These are phyloP conservation scores for Candida easanensis DNA, from an alignment of 805 yeast species.

Conservation along the genomic window DNA sequence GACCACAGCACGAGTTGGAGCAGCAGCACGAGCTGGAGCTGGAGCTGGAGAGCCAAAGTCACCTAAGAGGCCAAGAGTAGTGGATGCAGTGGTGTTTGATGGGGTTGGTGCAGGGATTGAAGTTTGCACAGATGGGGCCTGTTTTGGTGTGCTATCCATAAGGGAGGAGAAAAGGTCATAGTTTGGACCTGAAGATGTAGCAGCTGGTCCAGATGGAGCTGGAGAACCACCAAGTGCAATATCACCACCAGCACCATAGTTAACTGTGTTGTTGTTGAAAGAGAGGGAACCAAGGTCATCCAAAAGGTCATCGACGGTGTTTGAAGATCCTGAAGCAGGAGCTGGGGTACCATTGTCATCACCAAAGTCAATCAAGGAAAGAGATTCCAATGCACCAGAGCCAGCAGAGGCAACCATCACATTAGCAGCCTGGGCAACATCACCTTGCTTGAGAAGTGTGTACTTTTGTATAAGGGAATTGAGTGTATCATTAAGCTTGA, in stretches of 20 bases:
- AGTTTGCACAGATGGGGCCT: constrained; percentile 13
- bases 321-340: constrained; percentile 12
- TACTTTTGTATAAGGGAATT: constrained; percentile 67
- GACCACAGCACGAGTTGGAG: constrained; percentile 30
- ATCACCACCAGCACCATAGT: constrained; percentile 53
- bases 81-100: constrained; percentile 6
- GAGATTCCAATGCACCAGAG: constrained; percentile 31
- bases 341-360: constrained; percentile 34
- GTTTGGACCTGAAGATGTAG: constrained; percentile 23
- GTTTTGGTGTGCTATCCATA: constrained; percentile 21
- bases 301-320: constrained; percentile 62
- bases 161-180: constrained; percentile 25
- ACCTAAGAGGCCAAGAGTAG: constrained; percentile 23
- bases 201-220: constrained; percentile 29
- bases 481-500: constrained; percentile 72
- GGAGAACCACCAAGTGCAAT: constrained; percentile 37
- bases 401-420: constrained; percentile 41
- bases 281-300: constrained; percentile 68
- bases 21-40: constrained; percentile 5
- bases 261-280: constrained; percentile 21
- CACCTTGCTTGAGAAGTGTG: constrained; percentile 62
- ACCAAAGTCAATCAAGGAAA: constrained; percentile 74
- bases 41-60: constrained; percentile 17
- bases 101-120: neutral
- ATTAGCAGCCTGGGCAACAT: constrained; percentile 49